Evolutionary conservation across 2,329 filamentous ascomycete species (phyloP), one percentile per base, ranked within the genome.

Genomic region (Knufia petricola): DNA sequence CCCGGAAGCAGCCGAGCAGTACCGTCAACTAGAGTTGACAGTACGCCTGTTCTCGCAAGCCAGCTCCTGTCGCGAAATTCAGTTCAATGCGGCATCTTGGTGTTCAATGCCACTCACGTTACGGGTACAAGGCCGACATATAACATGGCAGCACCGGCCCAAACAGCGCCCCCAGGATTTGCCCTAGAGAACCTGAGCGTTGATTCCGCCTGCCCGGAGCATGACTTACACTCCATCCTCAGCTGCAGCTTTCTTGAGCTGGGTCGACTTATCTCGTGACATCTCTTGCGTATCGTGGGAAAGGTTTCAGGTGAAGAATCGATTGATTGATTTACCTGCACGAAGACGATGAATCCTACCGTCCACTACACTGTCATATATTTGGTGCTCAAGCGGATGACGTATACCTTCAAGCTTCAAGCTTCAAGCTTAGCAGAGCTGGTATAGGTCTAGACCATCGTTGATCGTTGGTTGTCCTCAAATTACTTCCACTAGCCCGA

Each of bases 101-200:
- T n/a, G n/a, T n/a, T n/a, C n/a, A n/a, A n/a, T n/a, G n/a, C n/a
- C 8, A 31, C 41, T 32, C 20, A 46, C 10, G 49, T 53, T 24
- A 51, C 20, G 23, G 51, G 51, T 15, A 52, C 38, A 13, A 46
- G 19, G 32, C 39, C 49, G 15, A 53, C 10, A 36, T 51, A 53
- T 7, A 41, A 2, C 2, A 24, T 6, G 4, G 32, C 24, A 23
- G 36, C 30, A 36, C n/a, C 17, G 13, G 26, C 36, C 15, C 37
- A 32, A 13, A 24, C 28, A n/a, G 13, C 39, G n/a, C 37, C 48
- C 13, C 23, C 39, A 13, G 44, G 44, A 32, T 48, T 51, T 9
- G 9, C 13, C 3, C 51, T 50, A 21, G 21, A 15, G 23, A 21
- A 7, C n/a, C 12, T 34, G 36, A 30, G 34, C 21, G 13, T 28